A percentile compares a stretch with the other conserved stretches of the same genome.
phyloP scores from a whole-genome alignment of 2,329 filamentous ascomycete genomes.

The Hymenoscyphus linearis region DNA sequence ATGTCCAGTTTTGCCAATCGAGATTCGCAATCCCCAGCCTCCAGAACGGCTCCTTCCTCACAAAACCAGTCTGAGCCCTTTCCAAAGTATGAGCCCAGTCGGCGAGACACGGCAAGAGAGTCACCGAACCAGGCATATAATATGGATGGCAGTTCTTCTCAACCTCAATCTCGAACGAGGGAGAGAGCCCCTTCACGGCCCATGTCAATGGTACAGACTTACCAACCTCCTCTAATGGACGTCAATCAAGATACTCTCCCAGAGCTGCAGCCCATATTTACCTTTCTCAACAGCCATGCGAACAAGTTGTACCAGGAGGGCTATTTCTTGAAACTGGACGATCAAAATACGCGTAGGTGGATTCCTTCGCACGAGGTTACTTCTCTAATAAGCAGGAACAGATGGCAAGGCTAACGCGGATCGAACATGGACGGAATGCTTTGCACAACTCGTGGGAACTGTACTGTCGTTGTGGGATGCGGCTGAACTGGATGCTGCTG shows the following conservation, averaged over 20 bases:
- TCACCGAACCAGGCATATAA: slow-evolving; percentile 12
- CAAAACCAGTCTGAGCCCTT: slow-evolving; percentile 10
- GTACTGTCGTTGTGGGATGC: slow-evolving; percentile 96
- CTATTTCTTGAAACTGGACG: slow-evolving; percentile 94
- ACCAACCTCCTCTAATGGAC: slow-evolving; percentile 82
- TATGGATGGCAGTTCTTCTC: slow-evolving; percentile 17
- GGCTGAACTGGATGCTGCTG: slow-evolving; percentile 80
- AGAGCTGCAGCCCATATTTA: slow-evolving; percentile 91
- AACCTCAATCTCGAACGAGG: slow-evolving; percentile 31
- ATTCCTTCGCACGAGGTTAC: slow-evolving; percentile 8
- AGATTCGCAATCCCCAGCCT: slow-evolving; percentile 31
- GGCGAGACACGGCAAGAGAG: slow-evolving; percentile 35
- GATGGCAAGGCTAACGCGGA: slow-evolving; percentile 83
- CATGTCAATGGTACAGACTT: slow-evolving; percentile 79
- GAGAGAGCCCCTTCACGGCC: slow-evolving; percentile 55
- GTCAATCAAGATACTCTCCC: slow-evolving; percentile 79
- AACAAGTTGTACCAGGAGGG: slow-evolving; percentile 98
- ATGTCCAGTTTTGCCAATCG: slow-evolving; percentile 70
- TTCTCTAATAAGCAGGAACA: slow-evolving; percentile 39
- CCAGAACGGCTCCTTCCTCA: slow-evolving; percentile 25
- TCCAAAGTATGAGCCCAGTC: slow-evolving; percentile 20
- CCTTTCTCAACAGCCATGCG: slow-evolving; percentile 85
- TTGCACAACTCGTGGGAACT: slow-evolving; percentile 92
- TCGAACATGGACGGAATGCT: slow-evolving; percentile 92
- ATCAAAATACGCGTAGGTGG: slow-evolving; percentile 80